Evolutionary conservation across 1,284 basidiomycete genomes (phyloP).

Genomic region (Mycosarcoma maydis): DNA sequence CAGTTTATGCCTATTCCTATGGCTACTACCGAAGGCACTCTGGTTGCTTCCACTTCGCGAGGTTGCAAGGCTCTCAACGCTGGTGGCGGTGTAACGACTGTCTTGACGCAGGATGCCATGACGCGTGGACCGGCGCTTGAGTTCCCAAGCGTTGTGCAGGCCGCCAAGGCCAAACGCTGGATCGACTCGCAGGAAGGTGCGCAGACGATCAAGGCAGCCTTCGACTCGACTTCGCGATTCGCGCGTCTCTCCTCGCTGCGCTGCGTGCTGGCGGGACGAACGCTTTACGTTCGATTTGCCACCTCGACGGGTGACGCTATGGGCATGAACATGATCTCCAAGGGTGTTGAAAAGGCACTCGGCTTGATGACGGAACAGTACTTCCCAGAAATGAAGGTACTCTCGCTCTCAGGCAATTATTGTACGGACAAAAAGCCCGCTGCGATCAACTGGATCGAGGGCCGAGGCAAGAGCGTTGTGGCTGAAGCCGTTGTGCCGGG

Average conservation of each 20-base stretch:
- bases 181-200: constrained; percentile 87
- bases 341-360: constrained; percentile 80
- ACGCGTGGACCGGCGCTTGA: constrained; percentile 97
- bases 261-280: constrained; percentile 69
- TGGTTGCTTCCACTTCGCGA: constrained; percentile 95
- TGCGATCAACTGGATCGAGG: constrained; percentile 99
- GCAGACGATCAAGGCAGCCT: constrained; percentile 79
- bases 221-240: constrained; percentile 80
- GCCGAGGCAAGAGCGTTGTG: constrained; percentile 95
- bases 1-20: constrained; percentile 89
- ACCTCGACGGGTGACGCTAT: constrained; percentile 97
- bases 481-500: constrained; percentile 94
- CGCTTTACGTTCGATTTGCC: constrained; percentile 93
- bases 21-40: constrained; percentile 98
- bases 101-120: constrained; percentile 93
- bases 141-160: constrained; percentile 83
- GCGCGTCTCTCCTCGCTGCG: constrained; percentile 63
- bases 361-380: constrained; percentile 77
- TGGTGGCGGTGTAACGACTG: constrained; percentile 92
- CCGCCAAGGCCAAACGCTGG: constrained; percentile 87
- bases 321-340: constrained; percentile 96
- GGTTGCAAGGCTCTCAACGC: constrained; percentile 98
- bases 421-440: constrained; percentile 99
- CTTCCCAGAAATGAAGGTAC: constrained; percentile 93
- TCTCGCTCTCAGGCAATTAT: constrained; percentile 95